Base-by-base conservation (phyloP, 495 filamentous ascomycete species). In the Penicillium pulvis region DNA sequence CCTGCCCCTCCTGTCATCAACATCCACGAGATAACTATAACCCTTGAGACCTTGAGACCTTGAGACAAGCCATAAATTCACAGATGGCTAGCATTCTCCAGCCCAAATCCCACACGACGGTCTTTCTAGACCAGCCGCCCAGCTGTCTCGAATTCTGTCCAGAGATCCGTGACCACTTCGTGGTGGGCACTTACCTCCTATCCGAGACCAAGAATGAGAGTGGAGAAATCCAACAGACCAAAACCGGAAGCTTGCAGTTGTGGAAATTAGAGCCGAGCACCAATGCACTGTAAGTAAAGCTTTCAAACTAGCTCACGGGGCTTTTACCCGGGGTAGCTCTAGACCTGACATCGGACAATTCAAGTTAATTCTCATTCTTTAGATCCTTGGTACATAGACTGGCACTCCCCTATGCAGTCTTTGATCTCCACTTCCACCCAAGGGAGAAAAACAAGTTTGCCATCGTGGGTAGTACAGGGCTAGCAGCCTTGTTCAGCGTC, bases 101-200 rank as follows among this genome's bases (percentile, higher is more conserved):
- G 54, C 71, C 74, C 12, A 42, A 67, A 24, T 78, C 75, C 8
- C 53, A 49, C 30, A 73, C 64, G 5, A 79, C 77, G 3, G 61
- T 75, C 46, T 75, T 72, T 57, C 62, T 83, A 16, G 77, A 84
- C 53, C 72, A 81, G 28, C 92, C 90, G 11, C 93, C 93, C 2
- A 91, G 90, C 68, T 97, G 92, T 69, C 76, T 97, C 14, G 88
- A 92, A 59, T 93, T 96, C 69, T 89, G 85, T 53, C 89, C 88
- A 0, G 66, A 71, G 6, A 64, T 84, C 39, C 83, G 85, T 7
- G 75, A 87, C 9, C 85, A 85, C 62, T 87, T 97, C 62, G 72
- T 96, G 1, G 81, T 97, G 41, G 94, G 94, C 20, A 97, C 94
- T 2, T 98, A 98, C 71, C 76, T 87, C 47, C 79, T 97, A 26